Conservation (phyloP, 2,329 filamentous ascomycete genomes). For the Penicillium oxalicum region DNA sequence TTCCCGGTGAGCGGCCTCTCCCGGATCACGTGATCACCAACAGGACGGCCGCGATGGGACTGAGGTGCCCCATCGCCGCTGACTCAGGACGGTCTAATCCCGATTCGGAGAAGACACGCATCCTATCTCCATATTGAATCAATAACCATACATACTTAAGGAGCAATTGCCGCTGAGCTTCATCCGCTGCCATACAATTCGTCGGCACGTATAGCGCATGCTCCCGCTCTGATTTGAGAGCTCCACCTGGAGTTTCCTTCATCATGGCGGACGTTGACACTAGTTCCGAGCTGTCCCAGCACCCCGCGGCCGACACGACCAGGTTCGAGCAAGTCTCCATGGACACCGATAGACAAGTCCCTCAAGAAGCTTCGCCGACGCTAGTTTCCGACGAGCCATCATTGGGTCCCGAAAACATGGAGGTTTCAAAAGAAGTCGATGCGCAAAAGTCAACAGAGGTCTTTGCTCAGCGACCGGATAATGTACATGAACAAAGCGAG, state of each 20-base stretch:
- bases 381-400: slow-evolving; percentile 30
- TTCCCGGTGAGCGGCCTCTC: slow-evolving; percentile 35
- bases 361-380: slow-evolving; percentile 19
- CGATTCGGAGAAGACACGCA: slow-evolving; percentile 29
- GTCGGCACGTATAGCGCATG: slow-evolving; percentile 17
- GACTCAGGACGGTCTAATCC: slow-evolving; percentile 16
- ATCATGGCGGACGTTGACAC: slow-evolving; percentile 39
- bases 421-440: slow-evolving; percentile 25
- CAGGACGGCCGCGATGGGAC: slow-evolving; percentile 1
- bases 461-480: slow-evolving; percentile 6
- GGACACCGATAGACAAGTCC: slow-evolving; percentile 21
- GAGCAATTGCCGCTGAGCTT: not conserved
- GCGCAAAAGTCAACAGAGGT: slow-evolving; percentile 15
- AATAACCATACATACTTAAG: not conserved
- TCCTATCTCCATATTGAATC: slow-evolving; percentile 7
- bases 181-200: slow-evolving; percentile 3
- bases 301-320: slow-evolving; percentile 17
- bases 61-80: not conserved
- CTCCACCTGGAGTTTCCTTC: slow-evolving; percentile 34
- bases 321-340: slow-evolving; percentile 26
- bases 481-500: slow-evolving; percentile 5
- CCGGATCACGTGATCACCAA: slow-evolving; percentile 21
- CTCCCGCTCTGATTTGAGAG: slow-evolving; percentile 21
- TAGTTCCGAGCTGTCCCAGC: slow-evolving; percentile 29
- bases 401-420: slow-evolving; percentile 23